These are phyloP conservation scores for Boeremia lycopersici DNA, from an alignment of 2,329 filamentous ascomycete genomes.

Conservation along the genomic window DNA sequence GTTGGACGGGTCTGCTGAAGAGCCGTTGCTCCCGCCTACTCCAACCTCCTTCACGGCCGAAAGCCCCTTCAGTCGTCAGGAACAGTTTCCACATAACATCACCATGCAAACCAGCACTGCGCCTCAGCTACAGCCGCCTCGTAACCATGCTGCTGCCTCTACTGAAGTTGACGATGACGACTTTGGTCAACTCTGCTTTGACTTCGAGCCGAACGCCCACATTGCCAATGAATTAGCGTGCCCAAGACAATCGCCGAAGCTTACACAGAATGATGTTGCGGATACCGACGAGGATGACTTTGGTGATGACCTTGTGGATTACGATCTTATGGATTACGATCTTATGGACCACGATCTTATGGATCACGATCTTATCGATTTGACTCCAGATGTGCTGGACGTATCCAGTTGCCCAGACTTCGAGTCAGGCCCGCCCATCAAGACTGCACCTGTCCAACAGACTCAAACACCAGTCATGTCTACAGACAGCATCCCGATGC, in stretches of 20 bases:
- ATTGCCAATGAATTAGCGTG: not conserved
- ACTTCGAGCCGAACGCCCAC: slow-evolving; percentile 1
- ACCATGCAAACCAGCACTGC: not conserved
- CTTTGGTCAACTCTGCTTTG: slow-evolving; percentile 8
- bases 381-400: slow-evolving; percentile 14
- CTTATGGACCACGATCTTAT: slow-evolving; percentile 33
- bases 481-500: not conserved
- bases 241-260: not conserved
- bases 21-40: not conserved
- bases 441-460: not conserved
- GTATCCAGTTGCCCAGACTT: not conserved
- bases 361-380: slow-evolving; percentile 32
- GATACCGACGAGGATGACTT: slow-evolving; percentile 20
- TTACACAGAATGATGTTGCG: not conserved
- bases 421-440: slow-evolving; percentile 4
- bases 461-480: not conserved
- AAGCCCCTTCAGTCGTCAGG: not conserved
- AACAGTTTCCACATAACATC: not conserved
- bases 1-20: not conserved
- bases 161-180: not conserved
- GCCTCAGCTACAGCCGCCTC: not conserved
- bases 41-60: not conserved
- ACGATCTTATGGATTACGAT: slow-evolving; percentile 31
- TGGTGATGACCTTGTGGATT: slow-evolving; percentile 31
- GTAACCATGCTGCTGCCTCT: not conserved